Evolutionary conservation across 768 basidiomycete genomes (phyloP).

Genomic region (Kwoniella dendrophila): DNA sequence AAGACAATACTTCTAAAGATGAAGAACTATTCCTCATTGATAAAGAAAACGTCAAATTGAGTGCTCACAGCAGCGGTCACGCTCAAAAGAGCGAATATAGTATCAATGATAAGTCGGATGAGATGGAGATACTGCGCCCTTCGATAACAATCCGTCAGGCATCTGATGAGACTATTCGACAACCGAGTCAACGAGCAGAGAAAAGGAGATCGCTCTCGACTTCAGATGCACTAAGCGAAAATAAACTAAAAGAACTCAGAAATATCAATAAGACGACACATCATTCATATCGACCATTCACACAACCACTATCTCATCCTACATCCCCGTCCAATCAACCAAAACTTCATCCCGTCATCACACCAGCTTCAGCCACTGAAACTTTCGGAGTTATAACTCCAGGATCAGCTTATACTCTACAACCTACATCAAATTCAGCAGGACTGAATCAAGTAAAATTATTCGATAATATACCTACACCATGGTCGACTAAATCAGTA

Average conservation of each 20-base stretch:
- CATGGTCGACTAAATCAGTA: constrained; percentile 27
- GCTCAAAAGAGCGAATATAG: neutral
- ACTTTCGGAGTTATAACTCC: neutral
- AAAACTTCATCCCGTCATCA: neutral
- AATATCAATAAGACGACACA: constrained; percentile 5
- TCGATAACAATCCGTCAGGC: neutral
- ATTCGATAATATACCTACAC: constrained; percentile 33
- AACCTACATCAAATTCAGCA: neutral
- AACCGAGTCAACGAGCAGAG: neutral
- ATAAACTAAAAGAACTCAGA: neutral
- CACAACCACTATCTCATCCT: constrained; percentile 1
- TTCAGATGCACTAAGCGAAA: constrained; percentile 5
- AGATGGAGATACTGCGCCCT: neutral
- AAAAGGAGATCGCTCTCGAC: constrained; percentile 11
- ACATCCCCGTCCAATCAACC: neutral
- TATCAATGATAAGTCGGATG: neutral
- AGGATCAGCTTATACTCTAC: neutral
- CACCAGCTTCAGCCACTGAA: neutral
- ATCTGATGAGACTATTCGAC: constrained; percentile 10
- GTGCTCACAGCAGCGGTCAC: neutral
- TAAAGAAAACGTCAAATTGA: neutral
- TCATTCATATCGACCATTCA: too few relatives aligned
- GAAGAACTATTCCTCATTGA: neutral
- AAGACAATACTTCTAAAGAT: neutral
- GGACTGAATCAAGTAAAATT: neutral